Evolutionary conservation across 1,284 basidiomycete genomes (phyloP), one percentile per base, ranked within the genome.

Genomic region (Cutaneotrichosporon daszewskae): DNA sequence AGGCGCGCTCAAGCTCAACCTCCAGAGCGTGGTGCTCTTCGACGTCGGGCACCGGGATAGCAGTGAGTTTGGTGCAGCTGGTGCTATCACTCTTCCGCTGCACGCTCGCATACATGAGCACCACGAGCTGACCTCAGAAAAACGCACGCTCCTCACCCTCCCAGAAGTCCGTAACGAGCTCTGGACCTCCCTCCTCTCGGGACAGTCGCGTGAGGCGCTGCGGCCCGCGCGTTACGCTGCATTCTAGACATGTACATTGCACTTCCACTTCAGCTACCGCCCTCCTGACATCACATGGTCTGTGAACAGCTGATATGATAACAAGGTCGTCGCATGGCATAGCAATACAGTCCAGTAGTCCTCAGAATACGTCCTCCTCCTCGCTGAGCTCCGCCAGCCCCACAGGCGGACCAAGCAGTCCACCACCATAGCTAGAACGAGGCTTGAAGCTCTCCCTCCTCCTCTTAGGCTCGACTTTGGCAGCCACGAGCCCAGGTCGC

Each of bases 371-470:
- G 31, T 56, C 52, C 31, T 57, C 54, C 18, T 53, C 51, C 24
- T 54, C 55, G n/a, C 23, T 19, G 9, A 31, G 28, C 28, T 32
- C 31, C 11, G 29, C 14, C 23, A 41, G 6, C 23, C 10, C 32
- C 11, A 33, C 20, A 27, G 43, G 32, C 13, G 37, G 45, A 6
- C 26, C 32, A 14, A 50, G 23, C 33, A 56, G 27, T 2, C 49
- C 49, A 12, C 40, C 44, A 2, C 44, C 48, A 7, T 45, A 14
- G 16, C 47, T 52, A 20, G 26, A 49, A 16, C 68, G 55, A 17
- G 68, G 68, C 33, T 59, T 63, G 49, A 70, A 92, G 62, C 80
- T 91, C 41, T 76, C 72, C 35, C 69, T 6, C 19, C 25, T 4
- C 40, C 19, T 7, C 29, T 17, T 7, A 16, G 39, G 13, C 23